Evolutionary conservation across 1,284 basidiomycete genomes (phyloP), one percentile per base, ranked within the genome.

Genomic region (Malassezia equina): DNA sequence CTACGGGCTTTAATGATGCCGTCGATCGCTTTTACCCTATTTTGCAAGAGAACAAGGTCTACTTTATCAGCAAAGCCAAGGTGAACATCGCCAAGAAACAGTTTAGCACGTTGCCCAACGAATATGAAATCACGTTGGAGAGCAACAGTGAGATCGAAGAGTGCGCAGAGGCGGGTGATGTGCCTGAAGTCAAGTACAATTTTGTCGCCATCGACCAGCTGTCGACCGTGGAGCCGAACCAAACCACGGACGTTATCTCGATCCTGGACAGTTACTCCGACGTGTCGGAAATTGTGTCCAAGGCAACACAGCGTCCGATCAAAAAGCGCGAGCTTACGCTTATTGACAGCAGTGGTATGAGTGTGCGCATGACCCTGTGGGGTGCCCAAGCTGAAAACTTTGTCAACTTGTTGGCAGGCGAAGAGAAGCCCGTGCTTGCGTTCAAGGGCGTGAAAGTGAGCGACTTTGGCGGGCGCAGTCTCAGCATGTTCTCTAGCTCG

Each of bases 81-180:
- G 86, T 98, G 70, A 88, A 88, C 71, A 83, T 96, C 28, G 91
- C 93, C 42, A 98, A 96, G 79, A 96, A 93, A 78, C 93, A 95
- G 77, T 99, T 94, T 76, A 87, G 83, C 48, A 89, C 86, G 70
- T 77, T 94, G 45, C 78, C 81, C 63, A 95, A 94, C 74, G 91
- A 98, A 72, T 98, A 98, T 71, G 93, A 98, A 75, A 83, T 99
- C 59, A 81, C 79, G 45, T 81, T 99, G n/a, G 89, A 91, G 62
- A 83, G 81, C 55, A 58, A 62, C 56, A 66, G 69, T 47, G 68
- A 72, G 53, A 67, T 74, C 52, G 67, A 69, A 25, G 65, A 69
- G 56, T 73, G 71, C 58, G 59, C 55, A 31, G 71, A 72, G 36
- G 62, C 64, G 24, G 48, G 59, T 24, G 71, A 72, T 45, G 71